These are phyloP conservation scores for Pythium periplocum DNA, from an alignment of 352 stramenopile species.

Conservation along the genomic window DNA sequence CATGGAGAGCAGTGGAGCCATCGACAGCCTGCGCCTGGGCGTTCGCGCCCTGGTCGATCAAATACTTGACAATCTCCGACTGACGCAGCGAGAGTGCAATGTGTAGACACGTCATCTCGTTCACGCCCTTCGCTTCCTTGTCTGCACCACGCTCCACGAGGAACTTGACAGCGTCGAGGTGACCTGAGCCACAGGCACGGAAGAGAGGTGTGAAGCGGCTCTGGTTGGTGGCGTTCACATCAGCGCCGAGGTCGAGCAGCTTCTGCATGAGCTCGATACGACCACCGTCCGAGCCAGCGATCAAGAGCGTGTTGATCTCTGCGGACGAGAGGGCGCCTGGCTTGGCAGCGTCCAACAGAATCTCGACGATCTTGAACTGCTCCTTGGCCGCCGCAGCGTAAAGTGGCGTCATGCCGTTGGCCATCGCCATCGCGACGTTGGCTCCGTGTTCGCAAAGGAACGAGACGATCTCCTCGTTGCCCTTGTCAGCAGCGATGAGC, in stretches of 20 bases:
- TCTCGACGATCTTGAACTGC: constrained; percentile 17
- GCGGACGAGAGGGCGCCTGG: constrained; percentile 3
- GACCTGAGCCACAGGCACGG: constrained; percentile 31
- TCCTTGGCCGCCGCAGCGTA: constrained; percentile 77
- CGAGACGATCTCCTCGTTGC: constrained; percentile 42
- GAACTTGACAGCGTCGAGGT: constrained; percentile 52
- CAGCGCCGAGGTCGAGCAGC: constrained; percentile 12
- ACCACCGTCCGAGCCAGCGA: constrained; percentile 19
- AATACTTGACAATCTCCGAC: constrained; percentile 32
- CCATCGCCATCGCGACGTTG: constrained; percentile 51
- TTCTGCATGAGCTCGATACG: constrained; percentile 15
- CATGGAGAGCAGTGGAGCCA: constrained; percentile 61
- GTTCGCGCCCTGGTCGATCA: constrained; percentile 49
- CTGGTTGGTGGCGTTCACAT: constrained; percentile 23
- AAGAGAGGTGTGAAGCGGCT: constrained; percentile 23
- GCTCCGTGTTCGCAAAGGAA: constrained; percentile 46
- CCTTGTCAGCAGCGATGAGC: constrained; percentile 79
- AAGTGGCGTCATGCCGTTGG: constrained; percentile 65
- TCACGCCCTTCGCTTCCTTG: constrained; percentile 33
- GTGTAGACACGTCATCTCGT: constrained; percentile 71
- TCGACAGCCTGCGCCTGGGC: constrained; percentile 48
- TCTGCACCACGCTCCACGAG: constrained; percentile 35
- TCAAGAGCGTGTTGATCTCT: constrained; percentile 24
- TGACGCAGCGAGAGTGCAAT: constrained; percentile 68
- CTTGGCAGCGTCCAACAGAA: constrained; percentile 11